Evolutionary conservation across 306 rosid species (phyloP), one percentile per base, ranked within the genome.

Genomic region (Herpetospermum pedunculosum): DNA sequence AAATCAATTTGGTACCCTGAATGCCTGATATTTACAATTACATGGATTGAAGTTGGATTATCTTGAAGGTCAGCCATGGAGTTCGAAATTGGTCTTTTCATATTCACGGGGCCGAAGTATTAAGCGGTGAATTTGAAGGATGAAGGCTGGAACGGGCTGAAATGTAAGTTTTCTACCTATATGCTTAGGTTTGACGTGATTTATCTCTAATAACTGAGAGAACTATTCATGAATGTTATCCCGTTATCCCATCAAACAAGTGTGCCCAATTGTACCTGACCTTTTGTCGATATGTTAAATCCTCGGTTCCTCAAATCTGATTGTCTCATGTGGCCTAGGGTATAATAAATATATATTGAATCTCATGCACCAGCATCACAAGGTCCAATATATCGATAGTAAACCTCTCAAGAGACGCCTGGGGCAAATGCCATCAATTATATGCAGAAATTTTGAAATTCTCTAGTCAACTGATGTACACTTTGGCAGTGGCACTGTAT

Each of bases 131-230:
- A 10, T 69, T 26, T 28, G 28, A 7, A 44, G 40, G 74, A 69
- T 69, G 74, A 69, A 69, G 74, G 41, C 57, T 44, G 74, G 26
- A 44, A 46, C 74, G 46, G 74, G 74, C 53, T 69, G 74, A 69
- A 44, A 69, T 44, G 74, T 69, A 69, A 69, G 74, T 69, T 44
- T n/a, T 69, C 14, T 69, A 46, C 54, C 25, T 28, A 43, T 15
- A 28, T 44, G 73, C 73, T 69, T 28, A 14, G 55, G 26, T 26
- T 15, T 44, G 6, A 44, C 38, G 2, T 44, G 25, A 41, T 69
- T 43, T 28, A 0, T 69, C 54, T 25, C 38, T 25, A 7, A 68
- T 25, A 43, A 68, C 25, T 43, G 25, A 43, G 49, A 68, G 72
- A 69, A 41, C 5, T 65, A 13, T 41, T 67, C 53, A 13, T 43